Percentiles rank a stretch among this genome's conserved stretches.
Conservation (phyloP, 108 stramenopile genomes). For the Stephanodiscus triporus region DNA sequence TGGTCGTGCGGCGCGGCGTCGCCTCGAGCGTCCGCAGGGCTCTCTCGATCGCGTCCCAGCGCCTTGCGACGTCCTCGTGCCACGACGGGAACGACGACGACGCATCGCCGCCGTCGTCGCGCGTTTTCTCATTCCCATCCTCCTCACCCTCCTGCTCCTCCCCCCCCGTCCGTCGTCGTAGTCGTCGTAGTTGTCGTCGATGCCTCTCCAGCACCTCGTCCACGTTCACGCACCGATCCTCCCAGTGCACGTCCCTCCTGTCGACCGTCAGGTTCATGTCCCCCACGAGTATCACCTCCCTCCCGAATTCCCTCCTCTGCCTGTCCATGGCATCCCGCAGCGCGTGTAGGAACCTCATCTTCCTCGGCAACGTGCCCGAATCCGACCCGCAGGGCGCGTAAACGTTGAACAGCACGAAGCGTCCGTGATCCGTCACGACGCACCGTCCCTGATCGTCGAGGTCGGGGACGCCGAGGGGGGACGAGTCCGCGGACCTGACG, state of each 20-base stretch:
- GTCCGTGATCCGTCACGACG: slow-evolving; percentile 91
- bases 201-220: slow-evolving; percentile 60
- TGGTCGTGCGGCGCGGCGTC: slow-evolving; percentile 67
- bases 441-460: slow-evolving; percentile 89
- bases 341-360: slow-evolving; percentile 86
- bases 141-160: neutral
- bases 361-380: slow-evolving; percentile 57
- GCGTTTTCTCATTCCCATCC: neutral
- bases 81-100: neutral
- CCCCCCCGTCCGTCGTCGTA: neutral
- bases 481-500: slow-evolving; percentile 61
- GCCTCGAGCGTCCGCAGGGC: slow-evolving; percentile 13
- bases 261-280: slow-evolving; percentile 86
- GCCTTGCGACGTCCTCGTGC: neutral
- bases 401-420: slow-evolving; percentile 88
- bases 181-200: neutral
- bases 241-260: slow-evolving; percentile 69
- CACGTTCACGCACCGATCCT: slow-evolving; percentile 57
- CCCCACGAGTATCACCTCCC: slow-evolving; percentile 81
- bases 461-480: slow-evolving; percentile 59
- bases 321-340: slow-evolving; percentile 70
- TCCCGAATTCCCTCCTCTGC: slow-evolving; percentile 58
- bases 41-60: neutral
- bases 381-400: slow-evolving; percentile 82
- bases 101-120: neutral